A percentile compares a stretch with the other conserved stretches of the same genome.
phyloP scores from a whole-genome alignment of 768 basidiomycete genomes.

The Mycena crocata region DNA sequence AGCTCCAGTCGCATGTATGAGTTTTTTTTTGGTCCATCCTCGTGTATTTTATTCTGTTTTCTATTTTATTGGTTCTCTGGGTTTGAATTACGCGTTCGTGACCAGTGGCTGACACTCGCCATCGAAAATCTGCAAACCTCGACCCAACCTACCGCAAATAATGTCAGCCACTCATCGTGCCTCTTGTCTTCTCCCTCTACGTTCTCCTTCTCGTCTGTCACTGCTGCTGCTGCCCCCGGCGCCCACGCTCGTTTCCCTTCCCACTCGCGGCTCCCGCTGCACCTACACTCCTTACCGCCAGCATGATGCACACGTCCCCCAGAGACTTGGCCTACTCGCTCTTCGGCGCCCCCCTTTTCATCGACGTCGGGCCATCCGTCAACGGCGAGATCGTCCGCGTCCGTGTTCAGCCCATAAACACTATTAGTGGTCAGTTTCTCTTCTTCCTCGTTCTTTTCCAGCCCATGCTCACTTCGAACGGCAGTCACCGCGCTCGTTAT shows the following conservation, averaged over 20 bases:
- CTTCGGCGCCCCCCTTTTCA: constrained; percentile 30
- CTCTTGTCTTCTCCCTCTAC: constrained; percentile 17
- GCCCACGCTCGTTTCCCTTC: constrained; percentile 32
- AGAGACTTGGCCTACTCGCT: constrained; percentile 29
- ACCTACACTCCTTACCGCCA: constrained; percentile 27
- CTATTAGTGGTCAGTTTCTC: constrained; percentile 30
- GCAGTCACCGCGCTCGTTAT: constrained; percentile 39
- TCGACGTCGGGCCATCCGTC: constrained; percentile 29
- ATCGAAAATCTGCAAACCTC: not conserved
- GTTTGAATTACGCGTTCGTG: not conserved
- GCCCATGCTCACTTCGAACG: not conserved
- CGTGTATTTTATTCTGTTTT: constrained; percentile 17
- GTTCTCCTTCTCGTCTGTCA: constrained; percentile 3
- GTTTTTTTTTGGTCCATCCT: too few relatives aligned
- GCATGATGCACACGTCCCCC: constrained; percentile 14
- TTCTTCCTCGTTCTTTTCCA: not conserved
- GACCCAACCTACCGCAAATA: not conserved
- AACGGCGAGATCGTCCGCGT: constrained; percentile 33
- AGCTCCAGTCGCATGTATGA: constrained; percentile 21
- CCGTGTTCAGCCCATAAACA: constrained; percentile 34
- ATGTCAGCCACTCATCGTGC: constrained; percentile 21
- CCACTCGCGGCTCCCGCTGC: constrained; percentile 26
- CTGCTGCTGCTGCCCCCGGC: too few relatives aligned
- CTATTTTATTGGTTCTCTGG: not conserved
- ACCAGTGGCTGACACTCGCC: constrained; percentile 23